Evolutionary conservation across 305 asterid species (phyloP), one percentile per base, ranked within the genome.

Genomic region (Solanum chacoense): DNA sequence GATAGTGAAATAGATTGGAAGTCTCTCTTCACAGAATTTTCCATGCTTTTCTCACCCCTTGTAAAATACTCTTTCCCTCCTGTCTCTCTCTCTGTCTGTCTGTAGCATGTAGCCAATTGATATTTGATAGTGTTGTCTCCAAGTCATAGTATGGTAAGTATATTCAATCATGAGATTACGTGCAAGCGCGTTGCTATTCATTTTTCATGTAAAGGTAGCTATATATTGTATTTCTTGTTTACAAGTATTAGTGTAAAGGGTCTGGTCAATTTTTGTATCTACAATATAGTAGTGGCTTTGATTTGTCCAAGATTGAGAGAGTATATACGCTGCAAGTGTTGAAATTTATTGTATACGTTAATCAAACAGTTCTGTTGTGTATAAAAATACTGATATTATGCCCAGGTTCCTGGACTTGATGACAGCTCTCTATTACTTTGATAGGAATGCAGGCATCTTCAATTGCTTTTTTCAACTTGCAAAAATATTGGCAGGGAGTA

Each of bases 171-270:
- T 29, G 87, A 84, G 74, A 32, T 84, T 59, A 20, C 74, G 74
- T 83, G 87, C 40, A 50, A 83, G 87, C 45, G 32, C 45, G 7
- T 29, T 45, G 72, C 31, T 29, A 45, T 83, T 83, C 86, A 50
- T 83, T 45, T 81, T 83, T 50, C 73, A 83, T 83, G 86, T 83
- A 55, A 84, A 84, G 87, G 86, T 71, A 50, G 73, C 37, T 29
- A 83, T 83, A 32, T 83, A 83, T 50, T 50, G 45, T 28, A 50
- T 50, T 55, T 50, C 73, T 50, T 83, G 87, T 83, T 83, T 50
- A 83, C 87, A 29, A 83, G 67, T 55, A 29, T 20, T 83, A 50
- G 87, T 83, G 73, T 83, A 83, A 32, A 50, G 74, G 28, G 31
- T 18, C 87, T 31, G 73, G 74, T 84, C 42, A 55, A 31, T 55